A percentile compares a stretch with the other conserved stretches of the same genome.
Conservation (phyloP, 2,329 filamentous ascomycete genomes). For the Colletotrichum navitas region DNA sequence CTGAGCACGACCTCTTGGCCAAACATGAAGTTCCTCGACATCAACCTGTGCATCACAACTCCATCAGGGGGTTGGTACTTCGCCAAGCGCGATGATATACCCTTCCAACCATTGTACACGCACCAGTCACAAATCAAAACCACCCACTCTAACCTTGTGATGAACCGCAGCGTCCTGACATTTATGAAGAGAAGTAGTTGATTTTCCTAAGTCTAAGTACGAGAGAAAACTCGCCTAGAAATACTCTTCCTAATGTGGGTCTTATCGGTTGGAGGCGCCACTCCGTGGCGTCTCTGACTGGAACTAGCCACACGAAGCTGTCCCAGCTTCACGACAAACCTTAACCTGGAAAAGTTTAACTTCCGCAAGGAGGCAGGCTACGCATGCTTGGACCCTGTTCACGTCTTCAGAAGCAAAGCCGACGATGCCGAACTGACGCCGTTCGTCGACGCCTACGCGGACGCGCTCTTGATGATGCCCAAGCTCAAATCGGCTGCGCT, state of each 20-base stretch:
- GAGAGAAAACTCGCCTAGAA: too few species aligned
- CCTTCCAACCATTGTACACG: neutral
- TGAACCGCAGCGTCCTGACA: too few species aligned
- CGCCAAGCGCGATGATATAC: neutral
- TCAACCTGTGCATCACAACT: neutral
- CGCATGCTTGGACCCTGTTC: neutral
- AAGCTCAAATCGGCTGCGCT: neutral
- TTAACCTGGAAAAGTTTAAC: neutral
- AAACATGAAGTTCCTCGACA: constrained; percentile 3
- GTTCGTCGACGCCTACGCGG: constrained; percentile 1
- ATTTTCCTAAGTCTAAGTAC: too few species aligned
- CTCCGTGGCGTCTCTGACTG: too few species aligned
- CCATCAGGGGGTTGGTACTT: constrained; percentile 11
- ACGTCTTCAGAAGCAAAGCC: constrained; percentile 5
- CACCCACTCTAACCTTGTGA: neutral
- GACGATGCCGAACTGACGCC: neutral
- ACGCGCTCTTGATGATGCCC: constrained; percentile 1
- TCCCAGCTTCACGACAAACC: too few species aligned
- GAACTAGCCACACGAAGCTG: too few species aligned
- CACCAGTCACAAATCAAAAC: neutral
- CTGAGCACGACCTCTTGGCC: constrained; percentile 1
- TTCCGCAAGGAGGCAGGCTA: constrained; percentile 6
- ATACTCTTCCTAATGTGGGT: too few species aligned
- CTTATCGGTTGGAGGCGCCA: too few species aligned
- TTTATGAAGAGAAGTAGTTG: too few species aligned